These are phyloP conservation scores for Backusella psychrophila DNA, from an alignment of 192 early-diverging fungal species.

Conservation along the genomic window DNA sequence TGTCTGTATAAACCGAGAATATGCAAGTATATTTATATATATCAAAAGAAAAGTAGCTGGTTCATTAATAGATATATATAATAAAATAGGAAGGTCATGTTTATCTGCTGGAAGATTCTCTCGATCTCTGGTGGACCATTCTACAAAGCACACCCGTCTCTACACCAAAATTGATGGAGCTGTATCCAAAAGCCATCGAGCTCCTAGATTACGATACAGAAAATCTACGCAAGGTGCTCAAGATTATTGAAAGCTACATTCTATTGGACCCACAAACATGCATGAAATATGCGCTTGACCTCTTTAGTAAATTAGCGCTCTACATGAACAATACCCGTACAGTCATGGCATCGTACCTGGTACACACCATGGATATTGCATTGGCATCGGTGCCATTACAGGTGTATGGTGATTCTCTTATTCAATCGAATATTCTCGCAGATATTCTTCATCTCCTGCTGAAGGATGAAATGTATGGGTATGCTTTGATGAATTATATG, in stretches of 20 bases:
- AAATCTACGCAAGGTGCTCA: conserved; percentile 67
- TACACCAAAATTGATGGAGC: conserved; percentile 51
- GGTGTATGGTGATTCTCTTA: conserved; percentile 48
- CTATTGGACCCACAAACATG: conserved; percentile 39
- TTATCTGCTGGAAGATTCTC: conserved; percentile 85
- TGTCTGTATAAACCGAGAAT: conserved; percentile 65
- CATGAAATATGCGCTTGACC: neutral
- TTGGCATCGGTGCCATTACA: conserved; percentile 47
- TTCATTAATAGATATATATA: neutral
- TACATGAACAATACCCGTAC: conserved; percentile 37
- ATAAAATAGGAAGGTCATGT: conserved; percentile 61
- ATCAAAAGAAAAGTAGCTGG: neutral
- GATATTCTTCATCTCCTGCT: conserved; percentile 56
- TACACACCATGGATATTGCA: conserved; percentile 58
- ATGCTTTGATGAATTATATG: conserved; percentile 64
- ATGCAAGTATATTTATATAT: conserved; percentile 30
- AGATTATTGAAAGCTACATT: conserved; percentile 85
- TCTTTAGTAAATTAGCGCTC: neutral
- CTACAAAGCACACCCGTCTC: conserved; percentile 64
- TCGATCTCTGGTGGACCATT: conserved; percentile 86
- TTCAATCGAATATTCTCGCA: conserved; percentile 53
- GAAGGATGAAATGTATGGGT: conserved; percentile 50
- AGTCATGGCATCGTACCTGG: conserved; percentile 52
- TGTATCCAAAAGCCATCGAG: conserved; percentile 59
- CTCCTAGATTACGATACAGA: conserved; percentile 79